Evolutionary conservation across 495 filamentous ascomycete genomes (phyloP), one percentile per base, ranked within the genome.

Genomic region (Xylaria venustula): DNA sequence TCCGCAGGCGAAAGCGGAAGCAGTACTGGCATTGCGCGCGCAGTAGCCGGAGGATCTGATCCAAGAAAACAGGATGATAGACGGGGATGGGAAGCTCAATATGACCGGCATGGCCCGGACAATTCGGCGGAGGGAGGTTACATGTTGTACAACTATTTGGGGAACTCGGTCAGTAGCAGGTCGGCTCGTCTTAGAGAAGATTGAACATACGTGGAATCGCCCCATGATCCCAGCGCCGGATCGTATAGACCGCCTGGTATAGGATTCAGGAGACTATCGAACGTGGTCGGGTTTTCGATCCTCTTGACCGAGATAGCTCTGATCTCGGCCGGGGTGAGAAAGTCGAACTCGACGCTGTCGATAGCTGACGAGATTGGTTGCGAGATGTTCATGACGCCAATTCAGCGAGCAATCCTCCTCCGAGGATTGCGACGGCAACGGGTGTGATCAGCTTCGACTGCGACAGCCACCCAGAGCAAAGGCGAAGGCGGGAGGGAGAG

Each of bases 21-120:
- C 95, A 99, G 75, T 93, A 97, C 53, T 87, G 81, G 73, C 95
- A 99, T 77, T 91, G 90, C 41, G 88, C 87, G 54, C 90, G 86
- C 34, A 99, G 80, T 17, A 99, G 77, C 26, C 90, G 86, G 53
- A 93, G 82, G 53, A 90, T 79, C 73, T 97, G 93, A 71, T 95
- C 91, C 80, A 99, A 88, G 73, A 96, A 96, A 0, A 90, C 88
- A 23, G 92, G 89, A 77, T 97, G 93, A 71, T 97, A 99, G 50
- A 97, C 87, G 44, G 88, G 89, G 11, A 93, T 87, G 3, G 95
- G 93, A 25, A 99, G 85, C 64, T 97, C 91, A 71, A 99, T 95
- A 71, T 98, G 94, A 50, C 95, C 95, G 32, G 86, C 82, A 77
- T 99, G 95, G 60, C 95, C 95, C 9, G 94, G 92, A 73, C 94